Evolutionary conservation across 2,329 filamentous ascomycete species (phyloP), one percentile per base, ranked within the genome.

Genomic region (Colletotrichum caudatum): DNA sequence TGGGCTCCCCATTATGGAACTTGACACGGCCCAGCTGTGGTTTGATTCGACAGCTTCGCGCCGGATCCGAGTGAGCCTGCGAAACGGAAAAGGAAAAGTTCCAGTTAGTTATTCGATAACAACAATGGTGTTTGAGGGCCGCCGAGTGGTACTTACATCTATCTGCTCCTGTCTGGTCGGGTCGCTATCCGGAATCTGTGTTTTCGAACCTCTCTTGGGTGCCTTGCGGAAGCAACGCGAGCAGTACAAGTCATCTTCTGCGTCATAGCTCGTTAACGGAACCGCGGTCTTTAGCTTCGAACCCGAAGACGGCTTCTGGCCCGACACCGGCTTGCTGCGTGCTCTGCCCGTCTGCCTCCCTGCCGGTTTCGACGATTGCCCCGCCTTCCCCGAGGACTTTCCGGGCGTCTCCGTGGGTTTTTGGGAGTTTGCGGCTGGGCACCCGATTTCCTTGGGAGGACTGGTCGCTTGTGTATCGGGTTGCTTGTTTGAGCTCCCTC

Each of bases 231-330:
- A 75, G 68, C 68, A 75, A 63, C 62, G 68, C 29, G 80, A 81
- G 64, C 80, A 81, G 74, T 80, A 79, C 74, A 77, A 77, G 20
- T 77, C 75, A 1, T 76, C 76, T 1, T 72, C 67, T 0, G 78
- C 78, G 9, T 75, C 74, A 54, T 79, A 81, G 37, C 56, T 41
- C 3, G 69, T 11, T 0, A 74, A 73, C 2, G 35, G 12, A 33
- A 51, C 26, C 11, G 29, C n/a, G 9, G 6, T 44, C 4, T 41
- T 63, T 26, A 16, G 5, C 16, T 51, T 50, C 4, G 41, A 50
- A n/a, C 29, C 41, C 7, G 3, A 20, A 46, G 41, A 35, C 16
- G 58, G 1, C 58, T 50, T 63, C 23, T 16, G 14, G 35, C 23
- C 39, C 14, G 18, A 14, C 48, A 26, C 46, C 7, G 54, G 16